These are phyloP conservation scores for Pseudonitzschia pungens DNA, from an alignment of 108 stramenopile genomes.

Conservation along the genomic window DNA sequence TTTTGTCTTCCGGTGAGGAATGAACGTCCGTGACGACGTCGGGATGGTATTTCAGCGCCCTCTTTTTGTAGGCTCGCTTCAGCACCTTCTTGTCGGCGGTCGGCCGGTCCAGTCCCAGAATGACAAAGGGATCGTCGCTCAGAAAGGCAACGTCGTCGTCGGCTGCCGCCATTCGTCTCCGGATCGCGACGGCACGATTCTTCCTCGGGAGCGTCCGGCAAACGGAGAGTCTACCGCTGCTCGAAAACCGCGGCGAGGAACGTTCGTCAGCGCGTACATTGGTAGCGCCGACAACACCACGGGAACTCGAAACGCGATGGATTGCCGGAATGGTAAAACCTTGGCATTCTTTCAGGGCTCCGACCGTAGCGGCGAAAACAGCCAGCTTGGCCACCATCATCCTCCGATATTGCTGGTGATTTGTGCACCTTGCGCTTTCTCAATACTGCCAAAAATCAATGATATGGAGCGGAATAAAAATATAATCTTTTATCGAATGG, in stretches of 20 bases:
- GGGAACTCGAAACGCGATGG: neutral
- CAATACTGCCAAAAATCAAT: too few relatives aligned
- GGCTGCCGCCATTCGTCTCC: neutral
- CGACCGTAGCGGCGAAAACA: neutral
- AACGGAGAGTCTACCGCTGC: too few relatives aligned
- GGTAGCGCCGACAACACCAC: neutral
- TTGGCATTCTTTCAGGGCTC: neutral
- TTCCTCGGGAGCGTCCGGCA: too few relatives aligned
- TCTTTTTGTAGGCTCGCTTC: conserved; percentile 75
- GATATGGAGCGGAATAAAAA: too few relatives aligned
- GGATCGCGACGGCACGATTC: too few relatives aligned
- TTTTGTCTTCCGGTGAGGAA: conserved; percentile 57
- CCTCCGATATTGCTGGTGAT: neutral
- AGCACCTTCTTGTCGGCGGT: conserved; percentile 67
- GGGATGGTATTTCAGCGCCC: conserved; percentile 82
- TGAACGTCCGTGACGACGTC: conserved; percentile 61
- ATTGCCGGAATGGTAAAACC: neutral
- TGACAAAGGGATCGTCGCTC: conserved; percentile 38
- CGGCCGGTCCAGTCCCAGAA: conserved; percentile 42
- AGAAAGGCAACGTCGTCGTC: neutral
- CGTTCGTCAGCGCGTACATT: too few relatives aligned
- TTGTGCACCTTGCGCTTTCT: too few relatives aligned
- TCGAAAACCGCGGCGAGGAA: too few relatives aligned
- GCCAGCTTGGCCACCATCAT: neutral
- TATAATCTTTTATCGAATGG: too few relatives aligned